phyloP scores from a whole-genome alignment of 768 basidiomycete genomes.

The Suillus subalutaceus region DNA sequence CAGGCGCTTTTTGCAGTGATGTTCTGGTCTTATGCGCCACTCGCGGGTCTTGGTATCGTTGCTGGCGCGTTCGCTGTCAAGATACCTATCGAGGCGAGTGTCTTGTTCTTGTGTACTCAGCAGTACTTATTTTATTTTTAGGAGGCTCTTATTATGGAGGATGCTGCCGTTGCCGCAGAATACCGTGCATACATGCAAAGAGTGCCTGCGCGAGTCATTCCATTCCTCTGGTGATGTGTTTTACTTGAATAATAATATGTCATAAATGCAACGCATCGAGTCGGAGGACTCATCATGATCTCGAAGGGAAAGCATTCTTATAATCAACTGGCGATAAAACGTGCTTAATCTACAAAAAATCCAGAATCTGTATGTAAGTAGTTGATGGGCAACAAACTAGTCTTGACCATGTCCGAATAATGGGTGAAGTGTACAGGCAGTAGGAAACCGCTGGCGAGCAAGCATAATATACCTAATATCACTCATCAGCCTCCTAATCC shows the following conservation, averaged over 20 bases:
- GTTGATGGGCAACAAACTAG: background rate
- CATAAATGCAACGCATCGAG: background rate
- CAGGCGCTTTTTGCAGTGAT: background rate
- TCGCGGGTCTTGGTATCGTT: slow-evolving; percentile 28
- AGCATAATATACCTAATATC: no score
- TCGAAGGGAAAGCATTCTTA: background rate
- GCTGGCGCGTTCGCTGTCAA: slow-evolving; percentile 33
- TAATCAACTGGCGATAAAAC: background rate
- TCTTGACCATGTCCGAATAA: background rate
- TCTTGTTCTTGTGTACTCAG: background rate
- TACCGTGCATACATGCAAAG: slow-evolving; percentile 34
- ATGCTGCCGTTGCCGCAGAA: slow-evolving; percentile 25
- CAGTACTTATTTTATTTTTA: slow-evolving; percentile 15
- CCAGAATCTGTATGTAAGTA: background rate
- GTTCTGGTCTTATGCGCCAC: slow-evolving; percentile 39
- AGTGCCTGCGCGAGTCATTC: slow-evolving; percentile 33
- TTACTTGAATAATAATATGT: background rate
- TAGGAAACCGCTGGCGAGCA: background rate
- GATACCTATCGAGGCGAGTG: slow-evolving; percentile 37
- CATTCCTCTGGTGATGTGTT: slow-evolving; percentile 29
- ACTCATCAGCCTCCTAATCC: no score
- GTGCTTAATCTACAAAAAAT: background rate
- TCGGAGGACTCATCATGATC: background rate
- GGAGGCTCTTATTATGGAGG: slow-evolving; percentile 34
- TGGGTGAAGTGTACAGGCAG: background rate